phyloP scores from a whole-genome alignment of 352 stramenopile species.

The Elongisporangium anandrum region DNA sequence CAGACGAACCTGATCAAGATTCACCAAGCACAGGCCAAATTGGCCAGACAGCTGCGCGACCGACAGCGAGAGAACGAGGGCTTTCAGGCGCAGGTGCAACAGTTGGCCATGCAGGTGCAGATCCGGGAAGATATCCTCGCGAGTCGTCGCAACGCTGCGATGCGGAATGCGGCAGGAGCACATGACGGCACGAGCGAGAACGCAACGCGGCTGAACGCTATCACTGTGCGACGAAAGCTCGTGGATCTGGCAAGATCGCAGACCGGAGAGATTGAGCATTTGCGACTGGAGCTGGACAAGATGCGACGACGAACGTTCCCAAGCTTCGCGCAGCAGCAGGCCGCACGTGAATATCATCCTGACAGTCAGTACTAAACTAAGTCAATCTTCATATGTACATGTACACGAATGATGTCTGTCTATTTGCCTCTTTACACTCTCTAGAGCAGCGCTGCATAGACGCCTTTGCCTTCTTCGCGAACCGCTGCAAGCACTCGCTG shows the following conservation, averaged over 20 bases:
- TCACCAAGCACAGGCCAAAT: constrained; percentile 34
- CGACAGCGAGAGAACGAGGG: constrained; percentile 75
- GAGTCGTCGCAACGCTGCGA: constrained; percentile 52
- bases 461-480: constrained; percentile 1
- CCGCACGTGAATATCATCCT: constrained; percentile 23
- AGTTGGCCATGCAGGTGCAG: constrained; percentile 81
- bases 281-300: constrained; percentile 86
- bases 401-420: too few relatives aligned
- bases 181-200: constrained; percentile 8
- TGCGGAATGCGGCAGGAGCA: constrained; percentile 15
- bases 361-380: constrained; percentile 11
- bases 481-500: constrained; percentile 25
- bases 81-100: constrained; percentile 68
- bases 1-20: constrained; percentile 62
- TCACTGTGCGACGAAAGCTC: constrained; percentile 84
- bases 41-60: constrained; percentile 62
- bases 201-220: constrained; percentile 73
- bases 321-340: constrained; percentile 73
- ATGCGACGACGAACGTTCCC: constrained; percentile 92
- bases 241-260: constrained; percentile 87
- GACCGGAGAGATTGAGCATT: constrained; percentile 89
- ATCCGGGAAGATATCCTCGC: constrained; percentile 86
- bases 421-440: not conserved
- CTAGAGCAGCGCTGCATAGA: constrained; percentile 26
- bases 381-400: too few relatives aligned